Conservation (phyloP, 441 rosid genomes). For the Populus tomentosa region DNA sequence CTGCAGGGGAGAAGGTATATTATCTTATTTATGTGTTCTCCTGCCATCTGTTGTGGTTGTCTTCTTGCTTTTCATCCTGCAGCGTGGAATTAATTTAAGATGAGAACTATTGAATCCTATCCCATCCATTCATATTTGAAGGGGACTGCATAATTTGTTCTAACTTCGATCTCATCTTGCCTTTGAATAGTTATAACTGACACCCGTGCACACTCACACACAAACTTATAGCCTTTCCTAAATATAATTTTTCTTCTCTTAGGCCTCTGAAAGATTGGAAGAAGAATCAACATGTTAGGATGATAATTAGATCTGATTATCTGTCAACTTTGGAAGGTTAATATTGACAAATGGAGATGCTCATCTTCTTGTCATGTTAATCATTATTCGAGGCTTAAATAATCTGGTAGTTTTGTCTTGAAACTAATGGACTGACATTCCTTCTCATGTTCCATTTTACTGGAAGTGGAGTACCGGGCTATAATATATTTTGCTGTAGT, state of each 20-base stretch:
- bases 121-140: background rate
- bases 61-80: background rate
- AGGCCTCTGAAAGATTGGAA: background rate
- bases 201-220: background rate
- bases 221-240: background rate
- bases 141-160: background rate
- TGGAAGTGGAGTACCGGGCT: background rate
- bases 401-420: background rate
- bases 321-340: background rate
- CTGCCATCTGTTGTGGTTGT: background rate
- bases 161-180: too few relatives aligned
- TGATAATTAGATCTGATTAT: background rate
- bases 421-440: background rate
- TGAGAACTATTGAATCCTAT: background rate
- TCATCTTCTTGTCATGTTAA: too few relatives aligned
- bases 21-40: slow-evolving; percentile 6
- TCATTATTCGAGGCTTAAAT: background rate
- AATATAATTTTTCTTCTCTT: background rate
- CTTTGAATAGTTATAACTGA: background rate
- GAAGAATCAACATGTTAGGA: background rate
- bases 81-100: background rate
- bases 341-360: too few relatives aligned
- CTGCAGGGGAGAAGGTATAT: slow-evolving; percentile 80
- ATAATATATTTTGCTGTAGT: background rate
- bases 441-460: background rate